Evolutionary conservation across 805 yeast species (phyloP).

Genomic region (Starmerella tilneyi): DNA sequence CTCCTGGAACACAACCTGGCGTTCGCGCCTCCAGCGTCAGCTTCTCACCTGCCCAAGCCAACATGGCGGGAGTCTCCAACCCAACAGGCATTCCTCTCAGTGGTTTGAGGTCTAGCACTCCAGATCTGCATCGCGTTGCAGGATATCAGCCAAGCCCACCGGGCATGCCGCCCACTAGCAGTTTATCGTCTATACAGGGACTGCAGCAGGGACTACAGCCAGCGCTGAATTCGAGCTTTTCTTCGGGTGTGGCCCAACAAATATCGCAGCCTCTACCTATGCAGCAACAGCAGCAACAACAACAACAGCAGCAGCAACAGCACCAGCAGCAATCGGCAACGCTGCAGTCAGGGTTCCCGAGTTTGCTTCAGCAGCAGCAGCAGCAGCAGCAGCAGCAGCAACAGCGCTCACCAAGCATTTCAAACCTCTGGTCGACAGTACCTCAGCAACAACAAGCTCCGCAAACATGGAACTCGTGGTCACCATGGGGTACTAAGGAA

Average conservation of each 20-base stretch:
- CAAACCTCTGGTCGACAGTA: slow-evolving; percentile 1
- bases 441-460: slow-evolving; percentile 1
- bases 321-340: too few relatives aligned
- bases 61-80: too few relatives aligned
- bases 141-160: background rate
- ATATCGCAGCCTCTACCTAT: background rate
- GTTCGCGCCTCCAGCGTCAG: background rate
- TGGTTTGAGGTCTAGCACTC: too few relatives aligned
- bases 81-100: too few relatives aligned
- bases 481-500: background rate
- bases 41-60: too few relatives aligned
- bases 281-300: background rate
- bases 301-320: background rate
- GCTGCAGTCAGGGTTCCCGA: background rate
- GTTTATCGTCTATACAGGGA: background rate
- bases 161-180: background rate
- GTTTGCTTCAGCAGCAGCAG: background rate
- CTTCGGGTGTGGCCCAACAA: background rate
- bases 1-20: background rate
- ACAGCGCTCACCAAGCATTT: background rate
- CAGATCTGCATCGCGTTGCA: background rate
- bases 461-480: slow-evolving; percentile 4
- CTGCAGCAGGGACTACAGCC: background rate
- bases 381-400: slow-evolving; percentile 1
- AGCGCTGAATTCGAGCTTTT: background rate